Evolutionary conservation across 2,329 filamentous ascomycete species (phyloP).

Genomic region (Microsporum audouinii): DNA sequence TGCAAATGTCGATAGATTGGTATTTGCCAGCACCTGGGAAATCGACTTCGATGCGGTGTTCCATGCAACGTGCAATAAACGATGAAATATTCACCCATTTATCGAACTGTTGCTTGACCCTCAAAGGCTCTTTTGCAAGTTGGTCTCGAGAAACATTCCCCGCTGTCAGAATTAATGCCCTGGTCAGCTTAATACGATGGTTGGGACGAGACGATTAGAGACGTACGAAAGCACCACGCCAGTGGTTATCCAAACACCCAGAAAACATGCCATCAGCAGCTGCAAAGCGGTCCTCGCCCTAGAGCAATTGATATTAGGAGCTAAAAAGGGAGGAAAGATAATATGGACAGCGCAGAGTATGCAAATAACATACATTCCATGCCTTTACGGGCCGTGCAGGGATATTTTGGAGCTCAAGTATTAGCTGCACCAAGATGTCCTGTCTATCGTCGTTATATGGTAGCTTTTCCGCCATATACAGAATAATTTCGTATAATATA

Average conservation of each 20-base stretch:
- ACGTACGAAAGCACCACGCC: neutral
- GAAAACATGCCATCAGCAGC: neutral
- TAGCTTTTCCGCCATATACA: neutral
- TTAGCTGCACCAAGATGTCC: neutral
- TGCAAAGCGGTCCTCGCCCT: neutral
- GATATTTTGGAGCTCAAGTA: neutral
- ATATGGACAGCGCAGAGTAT: no score
- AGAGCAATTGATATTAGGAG: neutral
- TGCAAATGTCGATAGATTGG: neutral
- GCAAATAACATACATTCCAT: no score
- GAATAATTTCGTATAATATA: no score
- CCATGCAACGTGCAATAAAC: neutral
- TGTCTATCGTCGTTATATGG: neutral
- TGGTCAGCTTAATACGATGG: neutral
- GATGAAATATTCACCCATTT: neutral
- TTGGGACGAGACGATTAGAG: neutral
- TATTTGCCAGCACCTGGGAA: neutral
- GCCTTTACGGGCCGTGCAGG: no score
- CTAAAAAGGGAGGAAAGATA: no score
- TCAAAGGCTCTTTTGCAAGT: neutral
- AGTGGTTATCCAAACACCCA: neutral
- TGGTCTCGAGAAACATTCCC: neutral
- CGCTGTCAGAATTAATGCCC: neutral
- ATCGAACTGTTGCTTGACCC: neutral
- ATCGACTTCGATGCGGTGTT: neutral